Evolutionary conservation across 192 early-diverging fungal species (phyloP).

Genomic region (Rhizoclosmatium globosum): DNA sequence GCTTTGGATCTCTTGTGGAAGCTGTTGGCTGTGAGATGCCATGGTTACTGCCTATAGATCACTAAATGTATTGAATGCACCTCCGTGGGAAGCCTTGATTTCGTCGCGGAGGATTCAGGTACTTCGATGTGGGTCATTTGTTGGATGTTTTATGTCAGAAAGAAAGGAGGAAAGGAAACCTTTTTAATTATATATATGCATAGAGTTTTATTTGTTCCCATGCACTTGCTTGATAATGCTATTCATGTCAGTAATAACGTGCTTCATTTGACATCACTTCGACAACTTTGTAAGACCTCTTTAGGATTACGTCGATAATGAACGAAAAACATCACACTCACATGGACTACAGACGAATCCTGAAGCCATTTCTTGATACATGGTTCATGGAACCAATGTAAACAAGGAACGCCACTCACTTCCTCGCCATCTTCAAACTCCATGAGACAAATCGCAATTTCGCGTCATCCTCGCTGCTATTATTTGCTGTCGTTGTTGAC

Average conservation of each 20-base stretch:
- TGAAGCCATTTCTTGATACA: conserved; percentile 16
- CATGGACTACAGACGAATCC: conserved; percentile 14
- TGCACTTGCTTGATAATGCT: too few relatives aligned
- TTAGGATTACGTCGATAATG: not conserved
- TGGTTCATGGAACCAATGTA: conserved; percentile 25
- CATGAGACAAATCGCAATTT: conserved; percentile 22
- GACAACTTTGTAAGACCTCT: not conserved
- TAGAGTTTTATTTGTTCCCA: too few relatives aligned
- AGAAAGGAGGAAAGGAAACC: too few relatives aligned
- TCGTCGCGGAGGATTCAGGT: not conserved
- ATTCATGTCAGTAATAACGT: too few relatives aligned
- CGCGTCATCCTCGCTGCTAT: not conserved
- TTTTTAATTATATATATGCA: too few relatives aligned
- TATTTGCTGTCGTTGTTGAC: not conserved
- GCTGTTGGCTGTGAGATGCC: not conserved
- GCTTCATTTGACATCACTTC: not conserved
- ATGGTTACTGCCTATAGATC: not conserved
- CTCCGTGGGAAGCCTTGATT: conserved; percentile 21
- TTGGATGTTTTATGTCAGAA: not conserved
- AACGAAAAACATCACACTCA: not conserved
- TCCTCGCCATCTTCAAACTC: conserved; percentile 27
- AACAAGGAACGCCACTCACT: conserved; percentile 21
- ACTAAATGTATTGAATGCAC: not conserved
- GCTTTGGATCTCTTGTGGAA: conserved; percentile 3
- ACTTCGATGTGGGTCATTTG: conserved; percentile 1